Base-by-base conservation (phyloP, 2,329 filamentous ascomycete species). In the Pestalotiopsis sp. region DNA sequence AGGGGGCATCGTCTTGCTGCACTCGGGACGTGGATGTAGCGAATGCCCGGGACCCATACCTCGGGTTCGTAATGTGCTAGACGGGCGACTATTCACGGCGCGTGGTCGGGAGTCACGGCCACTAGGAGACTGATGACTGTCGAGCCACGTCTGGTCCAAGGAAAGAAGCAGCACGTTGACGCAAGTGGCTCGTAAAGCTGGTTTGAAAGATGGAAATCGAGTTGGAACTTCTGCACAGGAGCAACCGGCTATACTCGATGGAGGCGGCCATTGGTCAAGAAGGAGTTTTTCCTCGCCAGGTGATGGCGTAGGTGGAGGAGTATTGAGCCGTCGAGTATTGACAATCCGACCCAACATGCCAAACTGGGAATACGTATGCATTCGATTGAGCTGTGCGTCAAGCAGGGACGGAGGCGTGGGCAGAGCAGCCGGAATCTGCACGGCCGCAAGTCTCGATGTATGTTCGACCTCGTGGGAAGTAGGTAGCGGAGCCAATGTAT, bases 311-410 rank as follows among this genome's bases (percentile, higher is more conserved):
- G 36, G 62, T 45, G 39, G 62, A 64, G n/a, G 39, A 27, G 62
- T 36, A 62, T n/a, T 36, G n/a, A 38, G 31, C 31, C 59, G 31
- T 39, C 6, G 31, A 36, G 31, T 36, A 36, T 36, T 36, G 12
- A 62, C 23, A 36, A 45, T 13, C 39, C 62, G 27, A 45, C 39
- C 23, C 27, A 20, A 52, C n/a, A 45, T 49, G 20, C 36, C 62
- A 49, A 27, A 49, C 41, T 27, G 9, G 59, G 23, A 36, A 23
- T 38, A 63, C n/a, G 11, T 57, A 57, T 58, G 31, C 63, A 56
- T 49, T 66, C 63, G 63, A 66, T 66, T 66, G 63, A 66, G 63
- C 63, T 66, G 63, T 66, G n/a, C 49, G 17, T 49, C 13, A 23
- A 31, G 17, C 27, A 57, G 25, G 25, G 63, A 57, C 23, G 45